Evolutionary conservation across 176 grass and related monocot genomes (phyloP).

Genomic region (Rhynchospora tenuis): DNA sequence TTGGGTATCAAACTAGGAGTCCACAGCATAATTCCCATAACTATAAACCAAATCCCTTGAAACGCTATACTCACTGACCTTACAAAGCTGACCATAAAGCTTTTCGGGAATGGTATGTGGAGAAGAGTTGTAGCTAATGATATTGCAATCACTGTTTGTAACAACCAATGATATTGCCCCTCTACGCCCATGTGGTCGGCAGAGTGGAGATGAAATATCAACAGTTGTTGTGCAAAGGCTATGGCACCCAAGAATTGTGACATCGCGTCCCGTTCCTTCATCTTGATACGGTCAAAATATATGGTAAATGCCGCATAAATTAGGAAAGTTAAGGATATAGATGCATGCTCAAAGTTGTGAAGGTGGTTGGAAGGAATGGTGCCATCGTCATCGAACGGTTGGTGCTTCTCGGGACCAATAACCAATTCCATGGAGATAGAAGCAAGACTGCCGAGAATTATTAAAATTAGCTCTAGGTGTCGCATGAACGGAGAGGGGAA

Average conservation of each 20-base stretch:
- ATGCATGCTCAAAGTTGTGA: slow-evolving; percentile 98
- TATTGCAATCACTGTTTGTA: slow-evolving; percentile 65
- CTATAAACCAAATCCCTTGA: slow-evolving; percentile 73
- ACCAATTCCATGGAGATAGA: slow-evolving; percentile 92
- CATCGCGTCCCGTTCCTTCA: slow-evolving; percentile 42
- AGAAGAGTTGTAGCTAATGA: slow-evolving; percentile 61
- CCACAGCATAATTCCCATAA: slow-evolving; percentile 95
- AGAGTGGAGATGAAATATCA: slow-evolving; percentile 81
- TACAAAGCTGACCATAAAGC: slow-evolving; percentile 58
- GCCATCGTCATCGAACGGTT: slow-evolving; percentile 77
- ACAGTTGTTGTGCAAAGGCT: slow-evolving; percentile 72
- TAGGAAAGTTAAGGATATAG: slow-evolving; percentile 74
- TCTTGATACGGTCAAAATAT: slow-evolving; percentile 42
- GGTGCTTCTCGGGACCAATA: slow-evolving; percentile 70
- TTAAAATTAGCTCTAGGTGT: slow-evolving; percentile 58
- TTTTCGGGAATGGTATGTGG: slow-evolving; percentile 42
- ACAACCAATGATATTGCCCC: slow-evolving; percentile 76
- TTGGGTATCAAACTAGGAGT: slow-evolving; percentile 63
- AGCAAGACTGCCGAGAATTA: slow-evolving; percentile 35
- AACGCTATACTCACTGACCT: slow-evolving; percentile 65
- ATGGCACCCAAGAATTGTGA: slow-evolving; percentile 43
- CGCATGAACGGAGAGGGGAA: slow-evolving; percentile 44
- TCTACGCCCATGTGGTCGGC: slow-evolving; percentile 88
- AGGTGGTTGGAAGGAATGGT: slow-evolving; percentile 86
- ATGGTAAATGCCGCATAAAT: slow-evolving; percentile 61